A percentile compares a stretch with the other conserved stretches of the same genome.
Conservation (phyloP, 495 filamentous ascomycete species). For the Aspergillus homomorphus region DNA sequence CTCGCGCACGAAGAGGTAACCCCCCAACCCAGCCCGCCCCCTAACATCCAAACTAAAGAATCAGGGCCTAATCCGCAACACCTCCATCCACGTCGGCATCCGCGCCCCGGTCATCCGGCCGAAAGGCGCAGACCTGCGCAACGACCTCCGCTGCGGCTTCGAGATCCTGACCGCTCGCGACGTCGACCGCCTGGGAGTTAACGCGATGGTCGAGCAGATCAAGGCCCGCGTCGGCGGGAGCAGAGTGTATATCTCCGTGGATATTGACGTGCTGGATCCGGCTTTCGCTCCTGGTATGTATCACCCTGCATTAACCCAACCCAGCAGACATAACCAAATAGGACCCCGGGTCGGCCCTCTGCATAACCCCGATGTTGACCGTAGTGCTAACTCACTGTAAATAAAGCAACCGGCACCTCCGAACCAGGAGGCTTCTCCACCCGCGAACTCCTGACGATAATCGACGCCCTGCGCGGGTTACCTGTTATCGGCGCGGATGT, state of each 20-base stretch:
- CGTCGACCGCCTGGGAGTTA: conserved; percentile 46
- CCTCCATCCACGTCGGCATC: conserved; percentile 50
- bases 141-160: conserved; percentile 51
- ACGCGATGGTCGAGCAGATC: conserved; percentile 41
- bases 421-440: conserved; percentile 54
- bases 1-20: conserved; percentile 50
- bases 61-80: conserved; percentile 45
- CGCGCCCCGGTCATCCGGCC: conserved; percentile 40
- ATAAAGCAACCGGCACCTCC: conserved; percentile 42
- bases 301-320: neutral
- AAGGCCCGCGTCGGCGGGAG: conserved; percentile 38
- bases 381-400: neutral
- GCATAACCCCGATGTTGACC: neutral
- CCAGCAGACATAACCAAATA: neutral
- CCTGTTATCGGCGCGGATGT: conserved; percentile 52
- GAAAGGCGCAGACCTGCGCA: conserved; percentile 40
- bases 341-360: too few relatives aligned
- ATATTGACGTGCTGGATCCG: conserved; percentile 55
- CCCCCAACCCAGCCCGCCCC: too few relatives aligned
- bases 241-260: conserved; percentile 38
- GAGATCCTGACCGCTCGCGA: conserved; percentile 48
- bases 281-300: conserved; percentile 46
- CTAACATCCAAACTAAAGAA: conserved; percentile 2
- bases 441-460: conserved; percentile 47
- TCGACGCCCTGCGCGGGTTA: conserved; percentile 44